Base-by-base conservation (phyloP, 2,329 filamentous ascomycete species). In the Penicillium sp. region DNA sequence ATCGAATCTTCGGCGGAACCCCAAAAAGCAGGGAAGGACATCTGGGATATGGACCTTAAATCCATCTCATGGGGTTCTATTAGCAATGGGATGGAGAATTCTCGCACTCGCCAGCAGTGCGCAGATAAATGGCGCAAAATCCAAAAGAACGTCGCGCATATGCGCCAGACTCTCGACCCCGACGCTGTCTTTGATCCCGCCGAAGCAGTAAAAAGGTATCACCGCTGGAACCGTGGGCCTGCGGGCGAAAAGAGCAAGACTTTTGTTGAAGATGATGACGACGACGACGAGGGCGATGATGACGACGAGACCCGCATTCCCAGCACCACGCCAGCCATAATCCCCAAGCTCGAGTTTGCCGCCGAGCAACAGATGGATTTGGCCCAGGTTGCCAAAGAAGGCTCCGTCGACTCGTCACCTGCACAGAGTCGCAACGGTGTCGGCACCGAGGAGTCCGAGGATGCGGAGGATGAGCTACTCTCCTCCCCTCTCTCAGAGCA, bases 121-220 rank as follows among this genome's bases (percentile, higher is more conserved):
- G 74, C 75, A 14, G 76, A 78, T 60, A 77, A 75, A 60, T 78
- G 74, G 74, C 75, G 76, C 52, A 77, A 76, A 54, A 59, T 76
- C 13, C 66, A 67, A 40, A 60, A 46, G 10, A 65, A 60, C 8
- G 63, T 77, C 6, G 28, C 65, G 26, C 40, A 37, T 1, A 28
- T 59, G 43, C 71, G 75, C 8, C 58, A 54, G 28, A 68, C 58
- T 11, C 69, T 67, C 1, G 49, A 71, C 6, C 65, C 67, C 1
- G 57, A 71, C 55, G 72, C 73, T 14, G 65, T 70, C 5, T 71
- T 66, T 33, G 69, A 74, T 46, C 63, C 63, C n/a, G 57, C 30
- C 16, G 42, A 37, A 6, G 46, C 62, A 26, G 55, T 49, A 4
- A 63, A 55, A 35, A 57, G 57, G 42, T 30, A 42, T 13, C 37